Percentiles rank a stretch among this genome's conserved stretches.
Conservation (phyloP, 1,284 basidiomycete genomes). For the Schizophyllum amplum region DNA sequence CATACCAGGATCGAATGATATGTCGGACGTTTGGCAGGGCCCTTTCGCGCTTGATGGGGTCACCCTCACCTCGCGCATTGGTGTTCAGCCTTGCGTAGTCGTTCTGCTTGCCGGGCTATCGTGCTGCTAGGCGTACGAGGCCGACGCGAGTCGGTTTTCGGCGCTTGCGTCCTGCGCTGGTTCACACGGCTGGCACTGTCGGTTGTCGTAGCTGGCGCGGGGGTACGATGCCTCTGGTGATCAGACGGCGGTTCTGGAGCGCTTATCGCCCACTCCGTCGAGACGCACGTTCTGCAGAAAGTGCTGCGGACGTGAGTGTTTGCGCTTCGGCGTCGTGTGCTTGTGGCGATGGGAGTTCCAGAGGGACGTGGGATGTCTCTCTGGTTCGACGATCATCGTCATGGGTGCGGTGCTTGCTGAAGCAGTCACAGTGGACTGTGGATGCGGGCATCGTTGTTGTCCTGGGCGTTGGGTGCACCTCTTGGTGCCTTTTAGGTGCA, state of each 20-base stretch:
- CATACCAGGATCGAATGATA: neutral
- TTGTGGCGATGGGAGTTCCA: too few species aligned
- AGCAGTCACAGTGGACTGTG: too few species aligned
- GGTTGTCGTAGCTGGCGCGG: neutral
- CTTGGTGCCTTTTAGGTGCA: too few species aligned
- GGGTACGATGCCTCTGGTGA: neutral
- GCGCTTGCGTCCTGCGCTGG: neutral
- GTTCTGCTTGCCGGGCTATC: neutral
- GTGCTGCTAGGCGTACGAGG: neutral
- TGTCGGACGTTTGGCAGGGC: neutral
- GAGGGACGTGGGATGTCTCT: too few species aligned
- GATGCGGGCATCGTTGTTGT: too few species aligned
- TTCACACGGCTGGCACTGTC: neutral
- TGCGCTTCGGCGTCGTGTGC: too few species aligned
- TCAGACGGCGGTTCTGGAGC: neutral
- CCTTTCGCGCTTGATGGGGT: neutral
- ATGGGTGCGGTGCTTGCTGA: too few species aligned
- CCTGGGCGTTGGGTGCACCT: too few species aligned
- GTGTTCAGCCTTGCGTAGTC: too few species aligned
- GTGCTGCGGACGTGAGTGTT: too few species aligned
- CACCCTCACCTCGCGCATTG: too few species aligned
- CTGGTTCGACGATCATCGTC: too few species aligned
- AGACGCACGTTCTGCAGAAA: neutral
- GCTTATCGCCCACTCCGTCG: neutral
- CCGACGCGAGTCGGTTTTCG: neutral